Conservation (phyloP, 2,329 filamentous ascomycete genomes). For the Triangularia verruculosa region DNA sequence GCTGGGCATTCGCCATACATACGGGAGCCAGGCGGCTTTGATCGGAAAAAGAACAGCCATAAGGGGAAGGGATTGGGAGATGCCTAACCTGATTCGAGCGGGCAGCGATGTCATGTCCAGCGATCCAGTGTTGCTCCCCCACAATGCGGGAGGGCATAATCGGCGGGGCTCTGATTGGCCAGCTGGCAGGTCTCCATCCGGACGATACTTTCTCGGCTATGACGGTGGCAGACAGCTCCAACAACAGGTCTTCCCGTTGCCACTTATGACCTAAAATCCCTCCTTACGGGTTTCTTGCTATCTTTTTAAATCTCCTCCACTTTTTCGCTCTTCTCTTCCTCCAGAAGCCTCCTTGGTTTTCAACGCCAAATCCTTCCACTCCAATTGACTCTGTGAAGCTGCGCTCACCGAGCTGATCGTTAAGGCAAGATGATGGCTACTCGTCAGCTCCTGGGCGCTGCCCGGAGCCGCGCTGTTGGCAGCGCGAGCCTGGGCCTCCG, state of each 20-base stretch:
- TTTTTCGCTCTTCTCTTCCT: slow-evolving; percentile 32
- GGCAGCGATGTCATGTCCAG: slow-evolving; percentile 27
- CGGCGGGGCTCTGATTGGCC: slow-evolving; percentile 25
- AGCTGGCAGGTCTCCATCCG: slow-evolving; percentile 28
- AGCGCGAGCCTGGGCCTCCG: slow-evolving; percentile 60
- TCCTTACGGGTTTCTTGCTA: slow-evolving; percentile 30
- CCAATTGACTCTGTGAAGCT: slow-evolving; percentile 34
- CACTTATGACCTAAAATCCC: slow-evolving; percentile 29
- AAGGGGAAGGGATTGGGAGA: slow-evolving; percentile 21
- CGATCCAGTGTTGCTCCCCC: slow-evolving; percentile 23
- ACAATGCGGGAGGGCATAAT: slow-evolving; percentile 27
- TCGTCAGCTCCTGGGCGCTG: slow-evolving; percentile 66
- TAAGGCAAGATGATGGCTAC: slow-evolving; percentile 63
- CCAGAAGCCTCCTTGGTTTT: slow-evolving; percentile 16
- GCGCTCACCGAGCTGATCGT: slow-evolving; percentile 24
- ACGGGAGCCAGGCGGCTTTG: slow-evolving; percentile 15
- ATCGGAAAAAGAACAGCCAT: slow-evolving; percentile 14
- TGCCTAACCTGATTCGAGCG: slow-evolving; percentile 22
- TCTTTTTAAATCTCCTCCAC: slow-evolving; percentile 38
- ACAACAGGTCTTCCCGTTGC: slow-evolving; percentile 22
- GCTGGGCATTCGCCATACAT: slow-evolving; percentile 8
- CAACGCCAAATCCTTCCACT: slow-evolving; percentile 30
- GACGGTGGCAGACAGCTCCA: slow-evolving; percentile 29
- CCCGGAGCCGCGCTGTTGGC: slow-evolving; percentile 57
- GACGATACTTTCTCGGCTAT: slow-evolving; percentile 30